Evolutionary conservation across 2,329 filamentous ascomycete genomes (phyloP).

Genomic region (Pezizomycotina sp.): DNA sequence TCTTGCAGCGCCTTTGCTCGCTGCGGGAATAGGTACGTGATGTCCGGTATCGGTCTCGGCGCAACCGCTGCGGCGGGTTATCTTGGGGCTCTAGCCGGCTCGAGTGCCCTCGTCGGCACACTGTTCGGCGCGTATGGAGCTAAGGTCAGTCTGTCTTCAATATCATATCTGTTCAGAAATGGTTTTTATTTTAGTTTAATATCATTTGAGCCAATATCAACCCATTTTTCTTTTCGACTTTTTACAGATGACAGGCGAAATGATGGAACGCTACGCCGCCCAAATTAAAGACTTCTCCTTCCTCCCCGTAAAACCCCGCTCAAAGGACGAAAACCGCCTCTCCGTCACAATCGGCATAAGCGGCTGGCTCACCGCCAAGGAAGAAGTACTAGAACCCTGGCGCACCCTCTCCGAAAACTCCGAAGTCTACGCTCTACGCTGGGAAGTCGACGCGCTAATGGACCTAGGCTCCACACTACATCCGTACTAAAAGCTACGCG

Average conservation of each 20-base stretch:
- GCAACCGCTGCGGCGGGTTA: slow-evolving; percentile 59
- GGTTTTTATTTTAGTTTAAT: too few relatives aligned
- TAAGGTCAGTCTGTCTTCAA: too few relatives aligned
- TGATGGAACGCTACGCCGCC: slow-evolving; percentile 73
- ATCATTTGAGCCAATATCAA: too few relatives aligned
- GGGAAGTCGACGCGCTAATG: slow-evolving; percentile 55
- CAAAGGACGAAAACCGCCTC: slow-evolving; percentile 45
- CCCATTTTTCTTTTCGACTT: too few relatives aligned
- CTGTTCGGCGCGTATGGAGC: slow-evolving; percentile 85
- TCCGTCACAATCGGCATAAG: slow-evolving; percentile 69
- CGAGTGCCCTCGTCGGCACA: slow-evolving; percentile 60
- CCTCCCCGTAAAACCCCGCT: slow-evolving; percentile 47
- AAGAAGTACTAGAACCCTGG: slow-evolving; percentile 66
- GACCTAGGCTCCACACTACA: slow-evolving; percentile 65
- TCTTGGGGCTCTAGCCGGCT: slow-evolving; percentile 64
- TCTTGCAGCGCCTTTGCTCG: slow-evolving; percentile 59
- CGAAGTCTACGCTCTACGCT: slow-evolving; percentile 57
- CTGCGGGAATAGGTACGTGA: slow-evolving; percentile 65
- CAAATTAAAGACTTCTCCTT: slow-evolving; percentile 85
- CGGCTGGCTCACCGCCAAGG: slow-evolving; percentile 60
- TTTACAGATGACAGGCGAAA: slow-evolving; percentile 67
- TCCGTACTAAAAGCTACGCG: slow-evolving; percentile 64
- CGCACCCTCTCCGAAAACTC: slow-evolving; percentile 51
- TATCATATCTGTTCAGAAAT: too few relatives aligned
- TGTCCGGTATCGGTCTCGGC: slow-evolving; percentile 60